Percentiles rank a stretch among this genome's conserved stretches.
Evolutionary conservation across 1,284 basidiomycete genomes (phyloP).

Genomic region (Lentinus polychrous): DNA sequence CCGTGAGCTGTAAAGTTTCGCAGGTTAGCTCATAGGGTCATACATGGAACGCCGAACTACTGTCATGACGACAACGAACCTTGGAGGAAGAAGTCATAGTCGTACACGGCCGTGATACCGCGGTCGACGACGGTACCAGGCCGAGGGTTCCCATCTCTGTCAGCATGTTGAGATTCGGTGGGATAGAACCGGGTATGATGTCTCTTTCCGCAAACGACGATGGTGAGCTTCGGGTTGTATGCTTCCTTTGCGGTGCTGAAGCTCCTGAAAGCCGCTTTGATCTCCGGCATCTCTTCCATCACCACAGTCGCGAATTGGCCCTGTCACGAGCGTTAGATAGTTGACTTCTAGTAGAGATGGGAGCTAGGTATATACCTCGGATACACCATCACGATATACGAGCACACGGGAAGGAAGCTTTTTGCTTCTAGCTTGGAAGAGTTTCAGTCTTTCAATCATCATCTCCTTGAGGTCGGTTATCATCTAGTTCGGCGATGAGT

Average conservation of each 20-base stretch:
- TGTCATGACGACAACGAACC: conserved; percentile 22
- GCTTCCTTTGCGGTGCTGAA: conserved; percentile 37
- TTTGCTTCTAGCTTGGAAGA: conserved; percentile 42
- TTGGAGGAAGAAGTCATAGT: conserved; percentile 72
- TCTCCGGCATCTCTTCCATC: conserved; percentile 55
- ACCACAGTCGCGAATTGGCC: conserved; percentile 70
- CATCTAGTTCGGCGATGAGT: conserved; percentile 40
- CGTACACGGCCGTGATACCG: conserved; percentile 59
- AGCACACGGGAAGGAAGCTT: conserved; percentile 55
- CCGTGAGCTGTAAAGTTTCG: conserved; percentile 24
- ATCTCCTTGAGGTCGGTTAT: conserved; percentile 61
- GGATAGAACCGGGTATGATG: conserved; percentile 84
- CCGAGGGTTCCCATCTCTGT: conserved; percentile 58
- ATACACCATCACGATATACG: conserved; percentile 75
- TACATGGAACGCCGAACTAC: background rate
- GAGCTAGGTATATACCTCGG: conserved; percentile 43
- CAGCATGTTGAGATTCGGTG: conserved; percentile 44
- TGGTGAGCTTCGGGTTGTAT: conserved; percentile 65
- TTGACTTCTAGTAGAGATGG: background rate
- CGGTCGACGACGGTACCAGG: conserved; percentile 72
- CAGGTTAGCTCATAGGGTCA: too few species aligned
- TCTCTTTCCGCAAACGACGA: conserved; percentile 76
- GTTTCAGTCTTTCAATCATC: conserved; percentile 57
- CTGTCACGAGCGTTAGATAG: conserved; percentile 27
- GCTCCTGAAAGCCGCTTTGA: conserved; percentile 51